These are phyloP conservation scores for Malus sieversii DNA, from an alignment of 306 rosid genomes.

Conservation along the genomic window DNA sequence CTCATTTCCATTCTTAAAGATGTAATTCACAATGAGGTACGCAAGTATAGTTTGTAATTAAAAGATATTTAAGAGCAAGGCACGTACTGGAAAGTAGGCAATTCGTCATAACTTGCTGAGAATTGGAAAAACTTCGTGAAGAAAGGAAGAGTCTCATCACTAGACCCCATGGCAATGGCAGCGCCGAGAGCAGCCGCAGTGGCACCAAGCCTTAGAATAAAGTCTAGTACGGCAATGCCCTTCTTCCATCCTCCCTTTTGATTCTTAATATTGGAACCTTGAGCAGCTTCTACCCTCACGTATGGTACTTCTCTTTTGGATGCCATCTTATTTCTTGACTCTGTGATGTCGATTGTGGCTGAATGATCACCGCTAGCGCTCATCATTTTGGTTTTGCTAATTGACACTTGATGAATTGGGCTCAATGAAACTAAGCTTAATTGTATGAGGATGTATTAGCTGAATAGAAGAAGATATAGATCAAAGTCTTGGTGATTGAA, in stretches of 20 bases:
- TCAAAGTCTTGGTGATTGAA: not conserved
- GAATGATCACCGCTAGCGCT: constrained; percentile 9
- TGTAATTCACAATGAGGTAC: too few species aligned
- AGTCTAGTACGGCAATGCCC: constrained; percentile 53
- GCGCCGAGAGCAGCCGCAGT: constrained; percentile 41
- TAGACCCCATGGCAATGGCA: constrained; percentile 41
- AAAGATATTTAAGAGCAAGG: too few species aligned
- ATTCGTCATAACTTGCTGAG: too few species aligned
- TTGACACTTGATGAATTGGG: not conserved
- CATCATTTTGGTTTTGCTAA: constrained; percentile 24
- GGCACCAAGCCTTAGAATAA: constrained; percentile 56
- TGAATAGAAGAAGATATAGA: too few species aligned
- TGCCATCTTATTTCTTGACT: constrained; percentile 19
- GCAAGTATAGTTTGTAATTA: too few species aligned
- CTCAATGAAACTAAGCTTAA: not conserved
- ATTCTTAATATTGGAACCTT: not conserved
- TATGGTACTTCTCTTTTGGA: constrained; percentile 35
- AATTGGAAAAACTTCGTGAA: too few species aligned
- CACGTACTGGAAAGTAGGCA: too few species aligned
- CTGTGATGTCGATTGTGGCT: constrained; percentile 22
- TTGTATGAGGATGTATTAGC: not conserved
- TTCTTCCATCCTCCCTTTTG: constrained; percentile 46
- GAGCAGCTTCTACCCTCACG: constrained; percentile 5
- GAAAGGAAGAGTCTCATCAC: constrained; percentile 36
- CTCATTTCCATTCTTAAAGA: too few species aligned